These are phyloP conservation scores for Cicer chorassanicum DNA, from an alignment of 306 rosid species.

Conservation along the genomic window DNA sequence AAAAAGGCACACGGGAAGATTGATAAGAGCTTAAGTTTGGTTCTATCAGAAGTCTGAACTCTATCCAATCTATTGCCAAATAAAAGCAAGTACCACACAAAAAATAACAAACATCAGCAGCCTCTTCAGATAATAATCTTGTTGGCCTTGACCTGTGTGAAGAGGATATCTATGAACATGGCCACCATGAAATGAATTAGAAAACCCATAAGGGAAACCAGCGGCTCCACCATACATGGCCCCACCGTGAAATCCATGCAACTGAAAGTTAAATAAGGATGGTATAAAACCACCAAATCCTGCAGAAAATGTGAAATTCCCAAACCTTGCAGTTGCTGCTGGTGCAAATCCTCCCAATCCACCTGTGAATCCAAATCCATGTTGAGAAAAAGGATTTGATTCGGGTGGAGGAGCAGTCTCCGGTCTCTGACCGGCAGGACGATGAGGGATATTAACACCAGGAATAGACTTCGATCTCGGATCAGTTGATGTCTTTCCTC, in stretches of 20 bases:
- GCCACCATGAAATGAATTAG: slow-evolving; percentile 67
- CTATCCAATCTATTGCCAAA: slow-evolving; percentile 66
- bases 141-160: slow-evolving; percentile 66
- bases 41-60: slow-evolving; percentile 36
- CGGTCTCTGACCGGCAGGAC: slow-evolving; percentile 87
- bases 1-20: slow-evolving; percentile 39
- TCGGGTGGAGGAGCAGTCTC: slow-evolving; percentile 83
- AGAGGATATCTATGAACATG: slow-evolving; percentile 58
- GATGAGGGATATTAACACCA: slow-evolving; percentile 69
- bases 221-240: slow-evolving; percentile 64
- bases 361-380: slow-evolving; percentile 69
- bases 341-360: slow-evolving; percentile 85
- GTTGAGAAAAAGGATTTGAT: slow-evolving; percentile 59
- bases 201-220: slow-evolving; percentile 68
- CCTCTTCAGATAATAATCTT: slow-evolving; percentile 74
- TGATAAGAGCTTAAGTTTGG: slow-evolving; percentile 38
- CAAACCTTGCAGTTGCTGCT: slow-evolving; percentile 68
- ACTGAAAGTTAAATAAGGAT: slow-evolving; percentile 69
- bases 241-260: slow-evolving; percentile 73
- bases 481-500: slow-evolving; percentile 86
- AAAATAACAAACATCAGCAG: slow-evolving; percentile 62
- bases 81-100: slow-evolving; percentile 65
- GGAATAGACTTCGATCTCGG: slow-evolving; percentile 84
- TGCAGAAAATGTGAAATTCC: slow-evolving; percentile 80
- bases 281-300: slow-evolving; percentile 86